Conservation (phyloP, 75 land plant species). For the Pinus tabuliformis region DNA sequence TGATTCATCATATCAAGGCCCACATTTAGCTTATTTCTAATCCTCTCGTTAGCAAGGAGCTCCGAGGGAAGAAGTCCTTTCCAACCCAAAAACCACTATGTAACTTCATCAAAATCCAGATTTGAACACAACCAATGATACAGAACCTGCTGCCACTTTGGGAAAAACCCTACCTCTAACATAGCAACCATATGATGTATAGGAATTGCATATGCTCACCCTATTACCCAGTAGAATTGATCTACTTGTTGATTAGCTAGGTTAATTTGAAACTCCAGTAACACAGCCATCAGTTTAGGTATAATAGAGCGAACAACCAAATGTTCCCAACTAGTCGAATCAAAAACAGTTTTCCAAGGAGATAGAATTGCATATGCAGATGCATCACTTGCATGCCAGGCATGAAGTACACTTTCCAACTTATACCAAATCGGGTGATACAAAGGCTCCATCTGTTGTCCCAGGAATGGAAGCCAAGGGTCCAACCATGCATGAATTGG, state of each 20-base stretch:
- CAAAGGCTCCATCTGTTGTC: slow-evolving; percentile 32
- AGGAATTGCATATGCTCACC: slow-evolving; percentile 30
- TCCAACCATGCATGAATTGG: slow-evolving; percentile 50
- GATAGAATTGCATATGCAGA: slow-evolving; percentile 34
- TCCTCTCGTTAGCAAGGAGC: slow-evolving; percentile 32
- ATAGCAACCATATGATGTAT: slow-evolving; percentile 32
- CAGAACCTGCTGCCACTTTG: slow-evolving; percentile 38
- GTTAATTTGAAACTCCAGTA: slow-evolving; percentile 26
- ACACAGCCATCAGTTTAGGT: slow-evolving; percentile 29
- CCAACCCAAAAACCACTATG: slow-evolving; percentile 42
- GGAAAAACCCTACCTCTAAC: slow-evolving; percentile 31
- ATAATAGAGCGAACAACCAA: slow-evolving; percentile 24
- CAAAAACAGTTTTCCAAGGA: slow-evolving; percentile 46
- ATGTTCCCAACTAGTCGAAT: slow-evolving; percentile 36
- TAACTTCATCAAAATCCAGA: slow-evolving; percentile 30
- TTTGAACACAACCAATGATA: slow-evolving; percentile 33
- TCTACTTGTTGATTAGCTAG: slow-evolving; percentile 28
- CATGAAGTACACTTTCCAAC: slow-evolving; percentile 24
- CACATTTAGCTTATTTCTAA: slow-evolving; percentile 24
- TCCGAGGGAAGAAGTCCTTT: slow-evolving; percentile 26
- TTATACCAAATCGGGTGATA: slow-evolving; percentile 26
- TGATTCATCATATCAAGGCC: slow-evolving; percentile 46
- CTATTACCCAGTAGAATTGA: slow-evolving; percentile 41
- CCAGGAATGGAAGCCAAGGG: slow-evolving; percentile 42
- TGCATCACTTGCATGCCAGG: slow-evolving; percentile 43